Conservation (phyloP, 768 basidiomycete genomes). For the Trametes sanguinea region DNA sequence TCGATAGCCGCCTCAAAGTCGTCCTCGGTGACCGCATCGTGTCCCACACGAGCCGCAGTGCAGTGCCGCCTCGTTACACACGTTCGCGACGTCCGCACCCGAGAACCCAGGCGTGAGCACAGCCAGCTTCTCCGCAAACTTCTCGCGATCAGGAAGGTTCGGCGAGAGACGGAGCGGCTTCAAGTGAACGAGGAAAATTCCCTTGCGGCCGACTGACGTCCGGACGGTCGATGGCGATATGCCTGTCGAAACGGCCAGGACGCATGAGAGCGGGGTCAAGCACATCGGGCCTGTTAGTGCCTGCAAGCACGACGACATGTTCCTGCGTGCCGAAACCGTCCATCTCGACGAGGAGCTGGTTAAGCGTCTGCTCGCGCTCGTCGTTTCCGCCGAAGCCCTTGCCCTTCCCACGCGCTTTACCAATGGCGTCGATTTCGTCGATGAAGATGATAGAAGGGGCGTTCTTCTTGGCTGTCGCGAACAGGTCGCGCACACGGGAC, state of each 20-base stretch:
- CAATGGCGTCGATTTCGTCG: slow-evolving; percentile 99
- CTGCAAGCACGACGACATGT: slow-evolving; percentile 94
- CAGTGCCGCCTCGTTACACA: slow-evolving; percentile 96
- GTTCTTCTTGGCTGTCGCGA: slow-evolving; percentile 96
- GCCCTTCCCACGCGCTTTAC: slow-evolving; percentile 82
- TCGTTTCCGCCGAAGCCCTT: slow-evolving; percentile 91
- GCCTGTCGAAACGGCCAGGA: slow-evolving; percentile 96
- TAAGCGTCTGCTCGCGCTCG: slow-evolving; percentile 95
- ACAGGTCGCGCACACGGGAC: slow-evolving; percentile 94
- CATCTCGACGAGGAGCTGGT: slow-evolving; percentile 98
- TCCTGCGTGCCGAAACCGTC: slow-evolving; percentile 98
- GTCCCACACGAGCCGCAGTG: slow-evolving; percentile 86
- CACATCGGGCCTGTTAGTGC: slow-evolving; percentile 96
- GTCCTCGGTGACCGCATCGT: slow-evolving; percentile 73
- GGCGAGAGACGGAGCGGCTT: slow-evolving; percentile 73
- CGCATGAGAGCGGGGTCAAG: slow-evolving; percentile 95
- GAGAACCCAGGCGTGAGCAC: slow-evolving; percentile 98
- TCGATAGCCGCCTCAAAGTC: slow-evolving; percentile 99
- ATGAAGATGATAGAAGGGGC: slow-evolving; percentile 99
- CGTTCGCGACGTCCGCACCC: slow-evolving; percentile 98
- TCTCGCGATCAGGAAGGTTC: slow-evolving; percentile 48
- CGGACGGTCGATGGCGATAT: slow-evolving; percentile 93
- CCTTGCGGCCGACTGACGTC: slow-evolving; percentile 92
- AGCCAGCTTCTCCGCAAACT: slow-evolving; percentile 88
- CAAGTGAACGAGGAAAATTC: slow-evolving; percentile 94